Base-by-base conservation (phyloP, 495 filamentous ascomycete species). In the Daldinia childiae region DNA sequence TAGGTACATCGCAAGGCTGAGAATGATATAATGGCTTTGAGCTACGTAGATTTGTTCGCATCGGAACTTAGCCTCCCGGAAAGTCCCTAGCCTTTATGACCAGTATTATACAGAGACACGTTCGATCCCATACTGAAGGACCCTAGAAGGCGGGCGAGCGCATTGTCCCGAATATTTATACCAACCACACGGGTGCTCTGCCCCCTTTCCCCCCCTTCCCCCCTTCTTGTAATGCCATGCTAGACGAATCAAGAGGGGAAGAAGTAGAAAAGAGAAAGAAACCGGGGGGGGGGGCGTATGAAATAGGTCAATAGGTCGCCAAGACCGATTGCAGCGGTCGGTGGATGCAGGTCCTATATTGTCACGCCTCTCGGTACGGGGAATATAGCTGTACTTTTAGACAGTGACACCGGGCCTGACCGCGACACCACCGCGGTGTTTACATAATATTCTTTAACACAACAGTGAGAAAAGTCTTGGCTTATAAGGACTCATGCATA, bases 71-170 rank as follows among this genome's bases (percentile, higher is more conserved):
- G 29, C 30, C 45, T 32, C 50, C 38, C 41, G 14, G 21, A 1
- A 14, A 14, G 48, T 43, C 17, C 17, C 19, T 14, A 12, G 39
- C 41, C 19, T 56, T 62, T 65, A 51, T 52, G 62, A 66, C 24
- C 24, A 45, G 52, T 64, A 34, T 21, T 55, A 32, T 54, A 67
- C 50, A n/a, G 6, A 15, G 41, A 24, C 8, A 4, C 38, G 34
- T 39, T 36, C 17, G 39, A 26, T 21, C 48, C 21, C 32, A 51
- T 51, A 56, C 17, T 61, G 17, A 15, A 62, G 14, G 26, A 65
- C 68, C 68, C 68, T 39, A 61, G 62, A 43, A 51, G 27, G 8
- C 68, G 68, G 68, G 62, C 21, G 30, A 43, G 32, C 50, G 58
- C 62, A 71, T 71, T 21, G 27, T 6, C 57, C 30, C 54, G 50